Evolutionary conservation across 2,329 filamentous ascomycete genomes (phyloP).

Genomic region (Tolypocladium nubicola): DNA sequence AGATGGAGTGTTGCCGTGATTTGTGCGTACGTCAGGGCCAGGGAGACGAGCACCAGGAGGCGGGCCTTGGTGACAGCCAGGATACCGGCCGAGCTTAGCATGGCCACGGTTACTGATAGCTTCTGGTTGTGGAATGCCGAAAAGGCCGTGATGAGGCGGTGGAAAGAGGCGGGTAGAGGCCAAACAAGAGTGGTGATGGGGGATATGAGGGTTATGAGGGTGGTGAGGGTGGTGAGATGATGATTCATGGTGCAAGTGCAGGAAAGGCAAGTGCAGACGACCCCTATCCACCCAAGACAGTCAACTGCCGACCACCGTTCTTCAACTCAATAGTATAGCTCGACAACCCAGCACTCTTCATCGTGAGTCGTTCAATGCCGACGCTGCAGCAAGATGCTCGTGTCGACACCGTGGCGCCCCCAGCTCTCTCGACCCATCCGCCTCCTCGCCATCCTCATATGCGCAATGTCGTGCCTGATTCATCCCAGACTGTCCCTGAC

Average conservation of each 20-base stretch:
- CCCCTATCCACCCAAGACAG: not conserved
- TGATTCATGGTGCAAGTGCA: not conserved
- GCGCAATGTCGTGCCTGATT: not conserved
- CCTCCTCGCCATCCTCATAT: not conserved
- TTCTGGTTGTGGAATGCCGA: not conserved
- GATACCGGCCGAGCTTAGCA: not conserved
- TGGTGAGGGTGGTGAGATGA: not conserved
- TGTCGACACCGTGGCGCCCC: not conserved
- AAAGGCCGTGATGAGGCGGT: not conserved
- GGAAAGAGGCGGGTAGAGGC: not conserved
- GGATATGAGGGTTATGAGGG: not conserved
- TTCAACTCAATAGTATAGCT: not conserved
- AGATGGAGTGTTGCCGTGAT: too few relatives aligned
- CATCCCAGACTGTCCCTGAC: too few relatives aligned
- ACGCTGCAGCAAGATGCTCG: not conserved
- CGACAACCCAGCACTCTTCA: not conserved
- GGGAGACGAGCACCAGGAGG: conserved; percentile 21
- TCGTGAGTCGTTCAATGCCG: too few relatives aligned
- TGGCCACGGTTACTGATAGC: not conserved
- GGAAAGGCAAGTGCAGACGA: not conserved
- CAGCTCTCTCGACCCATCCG: not conserved
- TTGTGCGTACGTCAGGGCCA: conserved; percentile 26
- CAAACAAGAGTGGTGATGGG: not conserved
- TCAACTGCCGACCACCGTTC: not conserved
- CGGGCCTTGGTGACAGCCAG: conserved; percentile 20